Evolutionary conservation across 805 yeast species (phyloP).

Genomic region (Alloascoidea hylecoeti): DNA sequence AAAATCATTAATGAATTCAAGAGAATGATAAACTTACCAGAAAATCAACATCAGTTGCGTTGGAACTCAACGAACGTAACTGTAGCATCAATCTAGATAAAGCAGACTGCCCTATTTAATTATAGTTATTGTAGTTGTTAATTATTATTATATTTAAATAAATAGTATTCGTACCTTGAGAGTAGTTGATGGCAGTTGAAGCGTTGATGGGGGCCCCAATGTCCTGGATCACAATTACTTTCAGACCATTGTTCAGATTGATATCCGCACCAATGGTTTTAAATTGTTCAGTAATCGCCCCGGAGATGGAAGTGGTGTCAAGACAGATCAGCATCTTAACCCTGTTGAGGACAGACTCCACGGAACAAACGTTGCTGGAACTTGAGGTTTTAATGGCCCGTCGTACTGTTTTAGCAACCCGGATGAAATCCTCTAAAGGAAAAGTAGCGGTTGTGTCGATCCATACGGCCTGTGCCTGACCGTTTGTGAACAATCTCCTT

Average conservation of each 20-base stretch:
- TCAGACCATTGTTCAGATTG: neutral
- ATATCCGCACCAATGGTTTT: neutral
- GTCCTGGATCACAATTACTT: neutral
- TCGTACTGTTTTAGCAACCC: neutral
- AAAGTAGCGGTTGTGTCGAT: neutral
- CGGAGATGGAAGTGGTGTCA: too few relatives aligned
- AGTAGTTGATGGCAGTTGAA: neutral
- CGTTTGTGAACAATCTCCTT: neutral
- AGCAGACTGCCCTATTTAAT: too few relatives aligned
- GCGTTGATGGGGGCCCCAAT: neutral
- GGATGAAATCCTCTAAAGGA: neutral
- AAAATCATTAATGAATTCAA: too few relatives aligned
- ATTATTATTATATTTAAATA: too few relatives aligned
- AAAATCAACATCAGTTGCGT: too few relatives aligned
- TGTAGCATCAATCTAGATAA: too few relatives aligned
- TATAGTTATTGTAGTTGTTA: too few relatives aligned
- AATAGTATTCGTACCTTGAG: slow-evolving; percentile 1
- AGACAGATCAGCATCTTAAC: neutral
- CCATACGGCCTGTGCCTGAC: slow-evolving; percentile 1
- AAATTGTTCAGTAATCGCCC: neutral
- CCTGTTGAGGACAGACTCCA: neutral
- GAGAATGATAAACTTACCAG: too few relatives aligned
- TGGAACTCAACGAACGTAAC: too few relatives aligned
- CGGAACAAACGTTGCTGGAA: neutral
- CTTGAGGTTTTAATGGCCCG: neutral